Evolutionary conservation across 495 filamentous ascomycete genomes (phyloP), one percentile per base, ranked within the genome.

Genomic region (Rhypophila decipiens): DNA sequence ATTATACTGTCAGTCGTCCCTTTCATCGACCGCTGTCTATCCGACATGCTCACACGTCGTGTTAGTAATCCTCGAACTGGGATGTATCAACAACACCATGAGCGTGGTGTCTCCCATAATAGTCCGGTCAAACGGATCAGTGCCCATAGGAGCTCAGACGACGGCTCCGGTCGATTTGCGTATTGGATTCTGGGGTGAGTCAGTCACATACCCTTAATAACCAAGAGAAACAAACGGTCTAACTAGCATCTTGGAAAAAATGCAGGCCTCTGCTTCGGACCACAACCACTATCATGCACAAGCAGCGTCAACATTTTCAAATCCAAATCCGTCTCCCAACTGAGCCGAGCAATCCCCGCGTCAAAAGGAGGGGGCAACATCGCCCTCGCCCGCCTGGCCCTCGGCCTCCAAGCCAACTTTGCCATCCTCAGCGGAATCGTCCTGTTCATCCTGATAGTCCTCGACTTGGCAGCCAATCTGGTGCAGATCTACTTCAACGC

Each of bases 201-300:
- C 4, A 12, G 9, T 34, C 13, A 19, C 3, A 20, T 8, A 37
- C 8, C 9, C 22, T n/a, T n/a, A n/a, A n/a, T n/a, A n/a, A n/a
- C 13, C 11, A 38, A 8, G 21, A 12, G 17, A 39, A 22, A 45
- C 49, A 24, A 24, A 37, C 39, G 10, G 18, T 27, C 24, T 4
- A 34, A 22, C 38, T 37, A 9, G 8, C n/a, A 1, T 5, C n/a
- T n/a, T n/a, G n/a, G n/a, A n/a, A n/a, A 22, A 7, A 23, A 35
- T 31, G 42, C 17, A 59, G 56, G 56, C 17, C 40, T 61, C 24
- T 61, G 58, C 48, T 51, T 61, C 46, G 58, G 58, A 18, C 58
- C 58, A 0, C 10, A 20, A 11, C 56, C 52, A 4, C 42, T 49
- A 38, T 24, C 15, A 27, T 61, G 55, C 52, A 49, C 56, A n/a